Base-by-base conservation (phyloP, 768 basidiomycete genomes). In the Mycena albidolilacea region DNA sequence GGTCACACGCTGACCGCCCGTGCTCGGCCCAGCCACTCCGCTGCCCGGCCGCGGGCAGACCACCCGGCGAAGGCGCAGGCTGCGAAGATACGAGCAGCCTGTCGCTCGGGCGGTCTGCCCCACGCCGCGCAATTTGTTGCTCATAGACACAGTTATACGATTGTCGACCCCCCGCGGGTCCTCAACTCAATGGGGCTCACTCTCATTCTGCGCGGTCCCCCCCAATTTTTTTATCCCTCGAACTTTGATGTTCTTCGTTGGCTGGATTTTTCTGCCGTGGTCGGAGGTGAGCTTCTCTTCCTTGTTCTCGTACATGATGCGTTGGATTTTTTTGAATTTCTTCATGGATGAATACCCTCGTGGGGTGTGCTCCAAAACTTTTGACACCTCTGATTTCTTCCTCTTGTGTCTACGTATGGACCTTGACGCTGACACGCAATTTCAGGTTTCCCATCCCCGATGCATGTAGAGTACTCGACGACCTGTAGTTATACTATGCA, bases 171-270 rank as follows among this genome's bases (percentile, higher is more conserved):
- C 80, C 77, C 74, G 69, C 72, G 80, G 77, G 85, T 87, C 87
- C 83, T 90, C 87, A 93, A 93, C 93, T 87, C 90, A 95, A 95
- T 94, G 93, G 93, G 93, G 93, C 93, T 95, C 92, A 94, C 92
- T 94, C 92, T 93, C 88, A 81, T 85, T 85, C 90, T 90, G 88
- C 90, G 86, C 84, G 81, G 78, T 55, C 30, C 46, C 75, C 59
- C 76, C 59, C 77, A 64, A 76, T 87, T 91, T 93, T 93, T 93
- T 90, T 86, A 78, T 79, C 71, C 30, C 71, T 61, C 72, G 89
- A 87, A 86, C 89, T 84, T 91, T 81, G 86, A 78, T 83, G 88
- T 88, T 88, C 69, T 87, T 87, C 64, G 65, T 64, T 66, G 23
- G 35, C 12, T 12, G 59, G 44, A 61, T 72, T 67, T 41, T 66